Base-by-base conservation (phyloP, 352 stramenopile genomes). In the Globisporangium cystogenes region DNA sequence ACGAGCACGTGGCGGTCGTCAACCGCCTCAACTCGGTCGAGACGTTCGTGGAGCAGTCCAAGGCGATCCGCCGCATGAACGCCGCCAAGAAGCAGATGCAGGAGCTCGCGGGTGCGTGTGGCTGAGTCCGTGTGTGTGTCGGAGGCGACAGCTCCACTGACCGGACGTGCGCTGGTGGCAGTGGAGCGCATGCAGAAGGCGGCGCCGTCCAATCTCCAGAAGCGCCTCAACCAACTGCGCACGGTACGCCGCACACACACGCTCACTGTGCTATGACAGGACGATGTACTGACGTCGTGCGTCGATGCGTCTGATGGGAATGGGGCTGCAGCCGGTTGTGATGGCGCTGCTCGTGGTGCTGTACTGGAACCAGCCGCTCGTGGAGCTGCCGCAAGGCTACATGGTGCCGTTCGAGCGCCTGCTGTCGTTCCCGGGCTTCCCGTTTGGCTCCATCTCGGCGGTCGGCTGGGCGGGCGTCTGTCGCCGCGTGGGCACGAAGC, bases 41-140 rank as follows among this genome's bases (percentile, higher is more conserved):
- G 65, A 94, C 79, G 56, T 94, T 94, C 49, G 83, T 94, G 46
- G 83, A 91, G 60, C 83, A 94, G 59, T 86, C 83, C 53, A 94
- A 92, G 64, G 75, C 82, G 23, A 87, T 83, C 33, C 81, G 83
- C 49, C 78, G 84, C 65, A 92, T 94, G 83, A 94, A 94, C 59
- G 57, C 68, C 18, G 52, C 92, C 51, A 91, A 94, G 67, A 92
- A 90, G 62, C 60, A 91, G 64, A 79, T 92, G 66, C 77, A 92
- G 57, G 79, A 88, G 61, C 75, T 89, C 21, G 79, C 76, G 21
- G 74, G 82, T 93, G 53, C 12, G 70, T 62, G 23, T 35, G 15
- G n/a, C n/a, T n/a, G n/a, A n/a, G n/a, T n/a, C n/a, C 36, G 41
- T 24, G n/a, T 39, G 18, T 11, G 23, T n/a, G 53, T 47, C 16